phyloP scores from a whole-genome alignment of 2,329 filamentous ascomycete species.

The Bimuria novae-zelandiae region DNA sequence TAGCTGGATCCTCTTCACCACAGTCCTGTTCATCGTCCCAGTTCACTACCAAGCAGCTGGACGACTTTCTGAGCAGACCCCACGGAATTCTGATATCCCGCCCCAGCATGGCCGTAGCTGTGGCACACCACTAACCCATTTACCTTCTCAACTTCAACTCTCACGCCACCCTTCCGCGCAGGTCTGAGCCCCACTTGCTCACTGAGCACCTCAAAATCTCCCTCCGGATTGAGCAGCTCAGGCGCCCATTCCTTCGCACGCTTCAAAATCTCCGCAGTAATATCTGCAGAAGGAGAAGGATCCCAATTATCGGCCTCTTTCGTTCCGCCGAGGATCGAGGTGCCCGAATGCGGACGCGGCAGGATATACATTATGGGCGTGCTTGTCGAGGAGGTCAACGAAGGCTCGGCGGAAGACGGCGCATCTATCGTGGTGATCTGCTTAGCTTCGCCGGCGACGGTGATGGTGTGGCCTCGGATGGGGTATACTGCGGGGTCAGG shows the following conservation, averaged over 20 bases:
- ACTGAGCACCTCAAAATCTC: constrained; percentile 50
- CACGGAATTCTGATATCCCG: constrained; percentile 37
- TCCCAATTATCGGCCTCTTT: constrained; percentile 48
- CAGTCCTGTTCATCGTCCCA: too few relatives aligned
- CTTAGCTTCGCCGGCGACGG: constrained; percentile 50
- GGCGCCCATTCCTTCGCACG: constrained; percentile 43
- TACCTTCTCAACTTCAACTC: constrained; percentile 48
- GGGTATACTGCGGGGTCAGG: constrained; percentile 45
- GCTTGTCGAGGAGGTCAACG: too few relatives aligned
- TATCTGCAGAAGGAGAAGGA: constrained; percentile 33
- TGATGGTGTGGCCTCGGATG: constrained; percentile 52
- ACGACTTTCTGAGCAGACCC: constrained; percentile 21
- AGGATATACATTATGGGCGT: constrained; percentile 47
- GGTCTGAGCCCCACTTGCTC: constrained; percentile 52
- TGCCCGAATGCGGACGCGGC: constrained; percentile 47
- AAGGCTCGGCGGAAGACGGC: too few relatives aligned
- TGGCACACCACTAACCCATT: constrained; percentile 46
- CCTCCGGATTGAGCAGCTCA: constrained; percentile 18
- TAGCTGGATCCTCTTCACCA: too few relatives aligned
- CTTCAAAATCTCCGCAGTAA: constrained; percentile 45
- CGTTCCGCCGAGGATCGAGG: constrained; percentile 49
- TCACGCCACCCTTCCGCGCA: constrained; percentile 49
- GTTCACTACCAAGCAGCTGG: too few relatives aligned
- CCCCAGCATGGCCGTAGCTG: constrained; percentile 55
- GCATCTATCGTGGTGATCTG: too few relatives aligned